phyloP scores from a whole-genome alignment of 140 eudicot species.

The Cichorium intybus region DNA sequence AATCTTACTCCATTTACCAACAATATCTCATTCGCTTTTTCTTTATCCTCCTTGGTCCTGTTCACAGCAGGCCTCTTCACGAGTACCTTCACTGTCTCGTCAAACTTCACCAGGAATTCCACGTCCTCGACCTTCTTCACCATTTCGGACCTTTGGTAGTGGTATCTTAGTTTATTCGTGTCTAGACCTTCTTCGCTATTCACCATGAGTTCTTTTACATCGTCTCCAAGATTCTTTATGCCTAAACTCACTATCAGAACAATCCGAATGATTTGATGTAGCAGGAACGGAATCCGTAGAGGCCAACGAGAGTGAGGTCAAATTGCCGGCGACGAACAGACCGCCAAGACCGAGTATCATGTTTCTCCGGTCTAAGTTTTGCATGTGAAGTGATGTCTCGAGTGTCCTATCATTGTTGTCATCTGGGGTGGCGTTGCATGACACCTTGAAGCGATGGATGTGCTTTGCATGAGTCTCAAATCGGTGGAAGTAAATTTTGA shows the following conservation, averaged over 20 bases:
- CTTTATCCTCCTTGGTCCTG: constrained; percentile 24
- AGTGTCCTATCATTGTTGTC: background rate
- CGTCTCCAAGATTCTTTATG: background rate
- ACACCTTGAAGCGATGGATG: background rate
- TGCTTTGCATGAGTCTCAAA: background rate
- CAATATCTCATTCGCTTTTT: constrained; percentile 33
- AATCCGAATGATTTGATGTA: background rate
- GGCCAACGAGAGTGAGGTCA: background rate
- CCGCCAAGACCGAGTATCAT: background rate
- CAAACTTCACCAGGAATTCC: constrained; percentile 23
- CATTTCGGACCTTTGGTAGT: too few species aligned
- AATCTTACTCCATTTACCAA: constrained; percentile 21
- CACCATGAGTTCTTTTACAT: background rate
- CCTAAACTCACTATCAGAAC: background rate
- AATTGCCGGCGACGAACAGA: constrained; percentile 15
- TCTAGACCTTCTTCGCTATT: background rate
- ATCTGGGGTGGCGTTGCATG: background rate
- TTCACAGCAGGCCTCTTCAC: constrained; percentile 39
- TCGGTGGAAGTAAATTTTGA: background rate
- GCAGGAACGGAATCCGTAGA: background rate
- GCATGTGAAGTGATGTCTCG: background rate
- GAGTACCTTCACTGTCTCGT: constrained; percentile 12
- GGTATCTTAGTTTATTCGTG: too few species aligned
- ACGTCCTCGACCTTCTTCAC: background rate
- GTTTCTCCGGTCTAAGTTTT: background rate